Evolutionary conservation across 2,329 filamentous ascomycete species (phyloP).

Genomic region (Exutisphaerella laricina): DNA sequence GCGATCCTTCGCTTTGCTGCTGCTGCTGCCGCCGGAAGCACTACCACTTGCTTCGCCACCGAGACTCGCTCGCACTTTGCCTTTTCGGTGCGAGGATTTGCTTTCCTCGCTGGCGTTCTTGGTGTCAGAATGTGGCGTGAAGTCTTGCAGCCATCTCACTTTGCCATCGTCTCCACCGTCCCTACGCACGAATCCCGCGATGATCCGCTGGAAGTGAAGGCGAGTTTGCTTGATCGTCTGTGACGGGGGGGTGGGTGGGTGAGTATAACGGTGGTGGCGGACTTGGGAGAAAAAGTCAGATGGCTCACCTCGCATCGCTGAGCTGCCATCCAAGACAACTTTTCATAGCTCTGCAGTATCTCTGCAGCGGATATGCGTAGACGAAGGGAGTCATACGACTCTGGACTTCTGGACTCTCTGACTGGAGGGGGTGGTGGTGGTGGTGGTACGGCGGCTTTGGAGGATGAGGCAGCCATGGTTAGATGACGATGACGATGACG

Average conservation of each 20-base stretch:
- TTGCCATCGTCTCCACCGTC: slow-evolving; percentile 17
- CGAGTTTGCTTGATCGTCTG: slow-evolving; percentile 33
- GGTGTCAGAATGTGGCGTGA: slow-evolving; percentile 19
- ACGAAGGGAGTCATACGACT: slow-evolving; percentile 25
- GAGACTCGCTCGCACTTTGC: slow-evolving; percentile 21
- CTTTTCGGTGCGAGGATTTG: slow-evolving; percentile 17
- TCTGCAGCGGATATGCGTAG: slow-evolving; percentile 23
- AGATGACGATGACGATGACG: no score
- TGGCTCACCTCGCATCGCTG: slow-evolving; percentile 29
- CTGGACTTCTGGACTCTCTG: slow-evolving; percentile 14
- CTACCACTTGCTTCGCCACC: slow-evolving; percentile 7
- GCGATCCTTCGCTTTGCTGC: slow-evolving; percentile 6
- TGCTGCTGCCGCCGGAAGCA: slow-evolving; percentile 2
- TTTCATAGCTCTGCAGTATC: slow-evolving; percentile 31
- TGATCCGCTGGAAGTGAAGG: slow-evolving; percentile 28
- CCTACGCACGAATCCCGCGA: slow-evolving; percentile 31
- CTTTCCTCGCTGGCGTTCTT: slow-evolving; percentile 8
- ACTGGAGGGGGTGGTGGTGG: background rate
- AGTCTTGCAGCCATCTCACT: slow-evolving; percentile 26
- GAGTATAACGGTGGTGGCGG: no score
- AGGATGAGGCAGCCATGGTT: background rate
- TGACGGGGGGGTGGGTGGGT: slow-evolving; percentile 1
- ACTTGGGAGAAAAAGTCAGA: slow-evolving; percentile 1
- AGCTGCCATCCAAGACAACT: slow-evolving; percentile 28
- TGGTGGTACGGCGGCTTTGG: slow-evolving; percentile 3